phyloP scores from a whole-genome alignment of 306 rosid genomes.

The Psophocarpus tetragonolobus region DNA sequence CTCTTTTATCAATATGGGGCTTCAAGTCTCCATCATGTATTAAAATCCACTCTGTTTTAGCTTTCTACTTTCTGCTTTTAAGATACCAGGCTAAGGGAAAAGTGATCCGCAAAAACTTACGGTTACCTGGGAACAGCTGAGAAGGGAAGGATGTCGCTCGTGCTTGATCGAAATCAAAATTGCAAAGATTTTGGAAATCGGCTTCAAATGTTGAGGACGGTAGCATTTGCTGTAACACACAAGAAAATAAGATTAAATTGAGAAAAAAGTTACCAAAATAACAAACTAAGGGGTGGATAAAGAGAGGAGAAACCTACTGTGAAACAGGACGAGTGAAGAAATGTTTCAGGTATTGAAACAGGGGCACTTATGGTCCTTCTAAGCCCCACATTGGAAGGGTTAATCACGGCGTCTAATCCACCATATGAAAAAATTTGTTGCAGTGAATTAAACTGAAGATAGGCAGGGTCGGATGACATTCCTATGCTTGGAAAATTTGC shows the following conservation, averaged over 20 bases:
- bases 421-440: constrained; percentile 55
- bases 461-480: constrained; percentile 51
- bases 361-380: constrained; percentile 68
- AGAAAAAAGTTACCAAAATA: constrained; percentile 4
- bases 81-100: constrained; percentile 27
- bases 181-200: constrained; percentile 53
- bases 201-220: constrained; percentile 63
- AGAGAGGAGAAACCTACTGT: constrained; percentile 42
- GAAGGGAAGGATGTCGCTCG: constrained; percentile 46
- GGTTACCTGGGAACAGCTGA: constrained; percentile 58
- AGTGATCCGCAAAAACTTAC: constrained; percentile 18
- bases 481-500: constrained; percentile 55
- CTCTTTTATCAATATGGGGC: constrained; percentile 34
- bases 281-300: background rate
- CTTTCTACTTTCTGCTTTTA: constrained; percentile 32
- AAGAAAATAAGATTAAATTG: background rate
- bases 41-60: constrained; percentile 35
- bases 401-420: constrained; percentile 58
- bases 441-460: constrained; percentile 55
- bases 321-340: constrained; percentile 60
- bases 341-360: constrained; percentile 60
- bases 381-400: constrained; percentile 51
- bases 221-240: constrained; percentile 50
- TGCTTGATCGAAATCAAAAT: constrained; percentile 58
- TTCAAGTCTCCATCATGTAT: constrained; percentile 38